Percentiles rank a stretch among this genome's conserved stretches.
Conservation (phyloP, 1,139 yeast species). For the Saccharomycopsis crataegensis region DNA sequence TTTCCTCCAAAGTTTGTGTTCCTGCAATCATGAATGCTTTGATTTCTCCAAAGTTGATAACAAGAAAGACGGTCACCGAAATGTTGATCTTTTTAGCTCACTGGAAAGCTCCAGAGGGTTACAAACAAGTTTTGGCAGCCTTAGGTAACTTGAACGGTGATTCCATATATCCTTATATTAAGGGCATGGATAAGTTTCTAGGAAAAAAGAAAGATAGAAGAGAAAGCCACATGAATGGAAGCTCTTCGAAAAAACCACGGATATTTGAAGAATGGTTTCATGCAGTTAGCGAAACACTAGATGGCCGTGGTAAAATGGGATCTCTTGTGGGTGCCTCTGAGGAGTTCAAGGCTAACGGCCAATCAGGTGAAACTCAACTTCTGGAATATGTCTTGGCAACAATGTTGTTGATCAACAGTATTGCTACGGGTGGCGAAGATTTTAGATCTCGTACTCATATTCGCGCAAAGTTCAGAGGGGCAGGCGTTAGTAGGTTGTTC, state of each 20-base stretch:
- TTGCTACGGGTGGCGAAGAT: constrained; percentile 61
- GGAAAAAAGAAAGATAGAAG: constrained; percentile 1
- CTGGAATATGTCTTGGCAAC: constrained; percentile 78
- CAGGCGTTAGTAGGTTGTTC: constrained; percentile 64
- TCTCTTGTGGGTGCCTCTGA: constrained; percentile 90
- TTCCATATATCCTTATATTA: constrained; percentile 38
- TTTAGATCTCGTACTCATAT: constrained; percentile 63
- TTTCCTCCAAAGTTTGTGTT: constrained; percentile 43
- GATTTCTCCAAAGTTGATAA: constrained; percentile 55
- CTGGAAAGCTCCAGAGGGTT: constrained; percentile 47
- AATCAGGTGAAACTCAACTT: constrained; percentile 59
- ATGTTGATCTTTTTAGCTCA: constrained; percentile 51
- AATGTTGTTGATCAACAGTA: constrained; percentile 65
- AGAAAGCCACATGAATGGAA: background rate
- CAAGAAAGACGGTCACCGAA: constrained; percentile 79
- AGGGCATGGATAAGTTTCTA: constrained; percentile 17
- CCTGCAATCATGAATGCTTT: constrained; percentile 56
- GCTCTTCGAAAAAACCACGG: constrained; percentile 30
- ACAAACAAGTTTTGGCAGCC: constrained; percentile 55
- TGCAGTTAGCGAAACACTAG: constrained; percentile 64
- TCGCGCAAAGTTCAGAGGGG: constrained; percentile 68
- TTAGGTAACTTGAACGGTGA: constrained; percentile 50
- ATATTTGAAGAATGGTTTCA: constrained; percentile 83
- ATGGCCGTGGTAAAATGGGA: constrained; percentile 85
- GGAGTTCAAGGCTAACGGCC: constrained; percentile 51